phyloP scores from a whole-genome alignment of 2,329 filamentous ascomycete species.

The Aspergillus flavus region DNA sequence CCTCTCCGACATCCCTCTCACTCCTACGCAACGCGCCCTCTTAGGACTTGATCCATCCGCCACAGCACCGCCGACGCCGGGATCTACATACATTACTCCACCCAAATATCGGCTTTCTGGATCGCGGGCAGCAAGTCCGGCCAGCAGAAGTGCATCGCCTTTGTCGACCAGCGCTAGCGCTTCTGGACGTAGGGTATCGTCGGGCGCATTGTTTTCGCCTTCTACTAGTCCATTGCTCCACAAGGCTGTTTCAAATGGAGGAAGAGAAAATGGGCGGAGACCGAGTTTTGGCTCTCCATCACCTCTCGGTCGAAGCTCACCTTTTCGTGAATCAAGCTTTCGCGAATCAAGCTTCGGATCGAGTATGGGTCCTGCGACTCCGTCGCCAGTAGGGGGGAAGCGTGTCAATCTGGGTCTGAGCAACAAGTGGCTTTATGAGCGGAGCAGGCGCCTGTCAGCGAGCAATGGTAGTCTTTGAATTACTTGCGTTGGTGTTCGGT shows the following conservation, averaged over 20 bases:
- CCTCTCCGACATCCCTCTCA: conserved; percentile 85
- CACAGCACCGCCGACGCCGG: conserved; percentile 64
- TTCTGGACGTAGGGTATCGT: conserved; percentile 36
- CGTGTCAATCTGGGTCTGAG: conserved; percentile 77
- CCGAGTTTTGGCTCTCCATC: conserved; percentile 54
- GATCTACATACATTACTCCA: conserved; percentile 77
- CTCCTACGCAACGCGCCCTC: conserved; percentile 80
- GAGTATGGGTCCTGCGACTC: conserved; percentile 63
- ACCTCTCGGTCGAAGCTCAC: conserved; percentile 39
- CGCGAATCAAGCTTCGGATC: conserved; percentile 29
- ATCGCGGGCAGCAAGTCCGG: conserved; percentile 48
- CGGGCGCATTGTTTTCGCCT: conserved; percentile 58
- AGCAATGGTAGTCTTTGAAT: conserved; percentile 39
- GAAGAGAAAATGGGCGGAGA: conserved; percentile 50
- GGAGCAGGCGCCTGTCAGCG: conserved; percentile 54
- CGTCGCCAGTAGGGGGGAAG: conserved; percentile 67
- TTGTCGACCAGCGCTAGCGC: conserved; percentile 40
- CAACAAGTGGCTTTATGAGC: conserved; percentile 94
- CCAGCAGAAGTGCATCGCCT: conserved; percentile 41
- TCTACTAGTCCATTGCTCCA: conserved; percentile 64
- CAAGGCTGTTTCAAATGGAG: conserved; percentile 60
- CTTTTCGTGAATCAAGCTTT: conserved; percentile 34
- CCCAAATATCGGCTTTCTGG: conserved; percentile 81
- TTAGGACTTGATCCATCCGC: conserved; percentile 77
- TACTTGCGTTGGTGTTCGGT: conserved; percentile 11